These are phyloP conservation scores for California macrophylla DNA, from an alignment of 441 rosid genomes.

Conservation along the genomic window DNA sequence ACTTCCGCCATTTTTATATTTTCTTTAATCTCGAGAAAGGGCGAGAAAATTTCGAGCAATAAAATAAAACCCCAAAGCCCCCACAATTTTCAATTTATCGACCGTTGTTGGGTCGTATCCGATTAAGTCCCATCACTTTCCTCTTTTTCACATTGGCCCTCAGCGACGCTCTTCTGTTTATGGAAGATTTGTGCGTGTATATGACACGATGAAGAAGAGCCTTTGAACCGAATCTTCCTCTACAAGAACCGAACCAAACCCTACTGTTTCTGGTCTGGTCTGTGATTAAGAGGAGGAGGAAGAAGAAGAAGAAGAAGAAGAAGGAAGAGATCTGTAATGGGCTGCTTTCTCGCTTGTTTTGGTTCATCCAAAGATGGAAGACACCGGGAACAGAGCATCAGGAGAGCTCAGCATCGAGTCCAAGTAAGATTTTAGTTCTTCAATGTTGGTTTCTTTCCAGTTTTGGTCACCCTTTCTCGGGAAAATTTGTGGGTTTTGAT, in stretches of 20 bases:
- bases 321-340: conserved; percentile 12
- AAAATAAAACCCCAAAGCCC: not conserved
- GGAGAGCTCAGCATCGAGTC: conserved; percentile 7
- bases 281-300: not conserved
- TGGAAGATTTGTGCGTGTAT: not conserved
- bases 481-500: not conserved
- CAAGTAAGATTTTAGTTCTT: conserved; percentile 1
- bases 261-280: not conserved
- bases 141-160: not conserved
- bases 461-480: not conserved
- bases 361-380: conserved; percentile 19
- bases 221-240: not conserved
- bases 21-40: not conserved
- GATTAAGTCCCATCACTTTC: not conserved
- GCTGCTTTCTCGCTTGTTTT: conserved; percentile 22
- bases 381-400: conserved; percentile 14
- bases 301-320: not conserved
- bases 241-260: not conserved
- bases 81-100: not conserved
- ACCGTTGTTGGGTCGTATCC: not conserved
- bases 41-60: not conserved
- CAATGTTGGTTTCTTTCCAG: not conserved
- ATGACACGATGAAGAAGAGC: not conserved
- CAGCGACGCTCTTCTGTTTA: not conserved
- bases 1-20: not conserved